phyloP scores from a whole-genome alignment of 2,329 filamentous ascomycete species.

The Neopestalotiopsis clavispora region DNA sequence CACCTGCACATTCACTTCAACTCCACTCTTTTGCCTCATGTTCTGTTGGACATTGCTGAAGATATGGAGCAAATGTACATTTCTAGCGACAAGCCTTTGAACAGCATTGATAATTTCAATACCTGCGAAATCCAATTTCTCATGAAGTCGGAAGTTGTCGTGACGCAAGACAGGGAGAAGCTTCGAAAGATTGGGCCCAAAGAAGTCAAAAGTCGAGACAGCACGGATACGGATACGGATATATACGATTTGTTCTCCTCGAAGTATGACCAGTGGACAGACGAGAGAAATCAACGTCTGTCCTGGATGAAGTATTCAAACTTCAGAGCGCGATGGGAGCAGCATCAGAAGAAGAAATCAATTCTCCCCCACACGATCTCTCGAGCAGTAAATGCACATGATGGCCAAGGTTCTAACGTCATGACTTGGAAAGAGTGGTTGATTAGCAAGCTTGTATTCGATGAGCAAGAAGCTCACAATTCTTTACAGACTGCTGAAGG shows the following conservation, averaged over 20 bases:
- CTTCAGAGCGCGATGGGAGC: conserved; percentile 39
- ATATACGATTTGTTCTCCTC: neutral
- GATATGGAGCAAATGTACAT: conserved; percentile 71
- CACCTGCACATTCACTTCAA: conserved; percentile 82
- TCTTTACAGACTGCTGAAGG: conserved; percentile 55
- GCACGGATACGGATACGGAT: neutral
- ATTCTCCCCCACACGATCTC: neutral
- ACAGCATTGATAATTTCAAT: conserved; percentile 46
- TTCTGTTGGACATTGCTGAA: conserved; percentile 61
- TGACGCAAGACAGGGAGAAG: neutral
- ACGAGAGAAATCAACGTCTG: conserved; percentile 1
- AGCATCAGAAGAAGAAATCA: conserved; percentile 30
- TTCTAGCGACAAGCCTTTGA: conserved; percentile 61
- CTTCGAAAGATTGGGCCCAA: neutral
- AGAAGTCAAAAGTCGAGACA: neutral
- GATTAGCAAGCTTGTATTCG: conserved; percentile 64
- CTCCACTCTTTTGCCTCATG: conserved; percentile 66
- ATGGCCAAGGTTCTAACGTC: neutral
- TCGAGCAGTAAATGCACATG: neutral
- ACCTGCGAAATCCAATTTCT: conserved; percentile 68
- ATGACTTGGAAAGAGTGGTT: conserved; percentile 54
- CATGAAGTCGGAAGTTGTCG: conserved; percentile 37
- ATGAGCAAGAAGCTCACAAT: conserved; percentile 63
- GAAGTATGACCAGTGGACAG: neutral
- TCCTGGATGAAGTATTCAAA: conserved; percentile 15